Evolutionary conservation across 2,329 filamentous ascomycete genomes (phyloP).

Genomic region (Paecilomyces sp.): DNA sequence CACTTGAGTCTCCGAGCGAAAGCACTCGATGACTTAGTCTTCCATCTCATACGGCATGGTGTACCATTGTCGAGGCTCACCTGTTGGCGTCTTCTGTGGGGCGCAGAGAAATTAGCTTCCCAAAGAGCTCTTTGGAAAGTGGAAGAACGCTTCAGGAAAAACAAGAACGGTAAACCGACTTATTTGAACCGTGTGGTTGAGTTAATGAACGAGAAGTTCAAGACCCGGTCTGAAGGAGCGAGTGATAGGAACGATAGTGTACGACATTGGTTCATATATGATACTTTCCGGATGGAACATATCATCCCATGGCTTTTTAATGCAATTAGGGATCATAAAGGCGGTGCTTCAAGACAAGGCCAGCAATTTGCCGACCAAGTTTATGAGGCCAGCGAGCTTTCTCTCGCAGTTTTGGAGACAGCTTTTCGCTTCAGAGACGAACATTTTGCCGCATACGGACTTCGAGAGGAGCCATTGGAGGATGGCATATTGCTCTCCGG

Average conservation of each 20-base stretch:
- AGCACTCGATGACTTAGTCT: constrained; percentile 68
- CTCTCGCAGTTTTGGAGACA: constrained; percentile 56
- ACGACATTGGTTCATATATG: constrained; percentile 79
- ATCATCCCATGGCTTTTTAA: constrained; percentile 74
- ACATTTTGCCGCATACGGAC: constrained; percentile 65
- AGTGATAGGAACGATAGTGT: constrained; percentile 70
- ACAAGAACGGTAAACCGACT: constrained; percentile 56
- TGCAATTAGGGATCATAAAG: constrained; percentile 65
- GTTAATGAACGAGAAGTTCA: constrained; percentile 69
- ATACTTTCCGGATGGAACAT: constrained; percentile 64
- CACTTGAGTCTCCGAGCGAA: constrained; percentile 68
- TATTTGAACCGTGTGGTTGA: constrained; percentile 68
- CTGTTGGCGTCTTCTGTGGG: constrained; percentile 76
- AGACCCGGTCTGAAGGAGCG: constrained; percentile 57
- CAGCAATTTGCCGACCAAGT: constrained; percentile 39
- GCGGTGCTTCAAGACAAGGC: constrained; percentile 50
- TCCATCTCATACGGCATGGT: constrained; percentile 58
- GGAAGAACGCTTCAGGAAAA: constrained; percentile 63
- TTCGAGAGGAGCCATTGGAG: constrained; percentile 59
- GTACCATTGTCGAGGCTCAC: constrained; percentile 59
- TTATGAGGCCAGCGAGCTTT: constrained; percentile 68
- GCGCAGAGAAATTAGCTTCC: constrained; percentile 83
- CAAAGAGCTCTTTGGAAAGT: constrained; percentile 72
- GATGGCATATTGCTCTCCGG: constrained; percentile 57
- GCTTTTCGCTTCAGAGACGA: constrained; percentile 65